Evolutionary conservation across 148 eudicot genomes (phyloP), one percentile per base, ranked within the genome.

Genomic region (Heliosperma pusillum): DNA sequence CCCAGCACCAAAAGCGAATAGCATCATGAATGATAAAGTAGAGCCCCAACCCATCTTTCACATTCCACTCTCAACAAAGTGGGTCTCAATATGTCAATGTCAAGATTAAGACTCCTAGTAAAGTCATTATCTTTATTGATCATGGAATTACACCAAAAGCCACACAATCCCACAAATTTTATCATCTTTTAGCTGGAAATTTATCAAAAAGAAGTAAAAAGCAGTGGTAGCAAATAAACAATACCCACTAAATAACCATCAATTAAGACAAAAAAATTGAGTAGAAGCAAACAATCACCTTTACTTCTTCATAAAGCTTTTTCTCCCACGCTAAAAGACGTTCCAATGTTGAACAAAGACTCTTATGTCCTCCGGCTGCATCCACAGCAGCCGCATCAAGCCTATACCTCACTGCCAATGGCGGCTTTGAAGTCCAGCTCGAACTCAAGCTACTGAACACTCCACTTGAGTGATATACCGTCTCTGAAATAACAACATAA

Each of bases 281-380:
- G n/a, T n/a, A n/a, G n/a, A n/a, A n/a, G n/a, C 30, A 65, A 45
- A 27, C 10, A 19, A 74, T 68, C 81, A 93, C 98, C 97, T 93
- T 93, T 15, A 93, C 95, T 89, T 93, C 98, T 78, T 88, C 87
- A 72, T 91, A 93, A 67, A 93, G 91, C 76, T 93, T 93, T 86
- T 88, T 93, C 77, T 93, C 98, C 97, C 98, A 93, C 44, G 97
- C 98, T 84, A 91, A 81, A 61, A 93, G 92, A 62, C 97, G 82
- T 67, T 93, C 98, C 79, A 93, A 75, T 70, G 98, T 89, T 27
- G 97, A 91, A 78, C 89, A 89, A 12, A 93, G 83, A 81, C 97
- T 92, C 87, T 89, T 89, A 3, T 89, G 72, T 68, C 90, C 89
- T 22, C 89, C 90, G 1, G 92, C 79, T 60, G 85, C 87, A 27